These are phyloP conservation scores for Mortierella sp. DNA, from an alignment of 371 early-diverging fungal species.

Conservation along the genomic window DNA sequence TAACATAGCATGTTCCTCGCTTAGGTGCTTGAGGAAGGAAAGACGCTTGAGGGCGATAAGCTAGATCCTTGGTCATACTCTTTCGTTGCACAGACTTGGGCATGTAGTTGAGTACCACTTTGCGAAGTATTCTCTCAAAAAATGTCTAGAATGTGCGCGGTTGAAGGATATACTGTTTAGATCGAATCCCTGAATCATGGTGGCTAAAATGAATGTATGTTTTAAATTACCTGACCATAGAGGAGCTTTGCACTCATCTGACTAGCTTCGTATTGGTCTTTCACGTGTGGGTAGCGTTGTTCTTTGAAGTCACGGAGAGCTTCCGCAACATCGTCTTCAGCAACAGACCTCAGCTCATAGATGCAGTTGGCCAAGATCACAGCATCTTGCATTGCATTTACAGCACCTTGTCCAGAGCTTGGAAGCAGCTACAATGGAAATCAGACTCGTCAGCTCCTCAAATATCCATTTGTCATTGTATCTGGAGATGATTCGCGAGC, in stretches of 20 bases:
- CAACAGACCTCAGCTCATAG: conserved; percentile 10
- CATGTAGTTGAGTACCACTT: conserved; percentile 16
- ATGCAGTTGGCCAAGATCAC: conserved; percentile 11
- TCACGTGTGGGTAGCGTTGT: conserved; percentile 3
- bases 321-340: neutral
- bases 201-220: neutral
- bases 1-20: neutral
- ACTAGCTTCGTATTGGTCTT: conserved; percentile 4
- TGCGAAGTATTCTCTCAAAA: conserved; percentile 17
- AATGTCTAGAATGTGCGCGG: neutral
- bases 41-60: neutral
- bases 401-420: conserved; percentile 19
- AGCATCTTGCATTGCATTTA: conserved; percentile 26
- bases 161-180: neutral
- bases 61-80: neutral
- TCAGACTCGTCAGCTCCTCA: too few relatives aligned
- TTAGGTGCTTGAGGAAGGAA: neutral
- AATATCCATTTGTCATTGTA: too few relatives aligned
- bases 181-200: too few relatives aligned
- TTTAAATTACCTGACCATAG: conserved; percentile 14
- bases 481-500: too few relatives aligned
- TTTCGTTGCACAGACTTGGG: conserved; percentile 2
- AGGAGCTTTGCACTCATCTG: neutral
- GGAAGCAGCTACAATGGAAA: neutral
- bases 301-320: conserved; percentile 7